Base-by-base conservation (phyloP, 345 rosid genomes). In the Firmiana major region DNA sequence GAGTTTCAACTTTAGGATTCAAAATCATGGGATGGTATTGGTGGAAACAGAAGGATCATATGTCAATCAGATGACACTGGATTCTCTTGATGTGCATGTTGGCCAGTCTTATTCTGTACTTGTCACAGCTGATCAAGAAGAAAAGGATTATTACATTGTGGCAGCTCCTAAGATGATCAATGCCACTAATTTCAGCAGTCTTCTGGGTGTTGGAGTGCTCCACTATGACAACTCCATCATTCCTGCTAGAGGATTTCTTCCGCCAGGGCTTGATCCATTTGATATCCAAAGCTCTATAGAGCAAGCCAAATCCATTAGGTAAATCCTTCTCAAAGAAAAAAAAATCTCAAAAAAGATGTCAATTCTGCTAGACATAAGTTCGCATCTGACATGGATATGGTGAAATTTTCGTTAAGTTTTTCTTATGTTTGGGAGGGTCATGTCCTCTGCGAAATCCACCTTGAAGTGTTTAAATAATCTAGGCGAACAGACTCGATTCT, bases 81-180 rank as follows among this genome's bases (percentile, higher is more conserved):
- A 85, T 49, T 84, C 86, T 15, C 84, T 88, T 0, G 92, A 91
- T 10, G 86, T 88, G 12, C 90, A 88, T 42, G 89, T 90, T 19
- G 92, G 91, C 46, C 94, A 90, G 73, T 87, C 92, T 74, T 90
- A 87, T 87, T 90, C 91, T 2, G 87, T 90, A 65, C 89, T 90
- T 16, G 78, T 90, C 81, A 86, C 90, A 31, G 87, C 90, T 8
- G 85, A 87, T 67, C 88, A 85, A 71, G 59, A 77, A 12, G 69
- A 82, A 0, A 77, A 80, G 19, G 89, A 84, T 58, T 90, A 85
- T 71, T 88, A 86, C 84, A 79, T 91, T 0, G 91, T 85, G 38
- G 96, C 87, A 36, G 79, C 85, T 9, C 89, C 94, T 6, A 88
- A 84, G 60, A 12, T 84, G 80, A 69, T 62, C 9, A 71, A 78